These are phyloP conservation scores for Diversispora eburnea DNA, from an alignment of 192 early-diverging fungal species.

Conservation along the genomic window DNA sequence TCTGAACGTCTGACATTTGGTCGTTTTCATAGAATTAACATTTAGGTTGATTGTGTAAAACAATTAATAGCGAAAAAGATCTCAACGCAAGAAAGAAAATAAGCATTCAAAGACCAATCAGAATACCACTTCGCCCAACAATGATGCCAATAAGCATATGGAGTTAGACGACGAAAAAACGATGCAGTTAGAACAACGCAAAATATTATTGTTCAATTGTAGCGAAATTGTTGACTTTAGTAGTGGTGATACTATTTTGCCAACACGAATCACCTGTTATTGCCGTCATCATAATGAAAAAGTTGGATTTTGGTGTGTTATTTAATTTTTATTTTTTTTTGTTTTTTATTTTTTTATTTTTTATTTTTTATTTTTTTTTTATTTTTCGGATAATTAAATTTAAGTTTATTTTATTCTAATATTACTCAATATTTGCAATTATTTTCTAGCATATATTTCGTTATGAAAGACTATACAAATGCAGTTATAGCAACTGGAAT, in stretches of 20 bases:
- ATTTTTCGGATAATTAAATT: neutral
- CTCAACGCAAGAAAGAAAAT: constrained; percentile 58
- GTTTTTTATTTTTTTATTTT: neutral
- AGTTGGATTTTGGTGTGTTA: constrained; percentile 74
- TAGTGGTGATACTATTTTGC: constrained; percentile 83
- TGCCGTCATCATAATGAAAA: constrained; percentile 95
- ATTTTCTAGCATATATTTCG: constrained; percentile 64
- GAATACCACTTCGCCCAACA: constrained; percentile 10
- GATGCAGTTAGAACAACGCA: constrained; percentile 68
- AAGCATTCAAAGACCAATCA: constrained; percentile 39
- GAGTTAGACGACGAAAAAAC: constrained; percentile 55
- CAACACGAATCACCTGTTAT: constrained; percentile 94
- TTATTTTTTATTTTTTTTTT: constrained; percentile 14
- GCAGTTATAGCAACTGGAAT: constrained; percentile 70
- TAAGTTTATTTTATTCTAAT: neutral
- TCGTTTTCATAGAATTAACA: neutral
- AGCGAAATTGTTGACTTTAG: constrained; percentile 80
- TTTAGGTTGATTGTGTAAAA: neutral
- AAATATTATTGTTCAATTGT: constrained; percentile 88
- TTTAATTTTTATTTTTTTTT: no score
- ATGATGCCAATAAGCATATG: constrained; percentile 20
- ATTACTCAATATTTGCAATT: neutral
- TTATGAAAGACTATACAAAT: constrained; percentile 64
- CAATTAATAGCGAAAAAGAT: constrained; percentile 51
- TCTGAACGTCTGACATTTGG: neutral